phyloP scores from a whole-genome alignment of 1,284 basidiomycete genomes.

The Fomitiporia mediterranea region DNA sequence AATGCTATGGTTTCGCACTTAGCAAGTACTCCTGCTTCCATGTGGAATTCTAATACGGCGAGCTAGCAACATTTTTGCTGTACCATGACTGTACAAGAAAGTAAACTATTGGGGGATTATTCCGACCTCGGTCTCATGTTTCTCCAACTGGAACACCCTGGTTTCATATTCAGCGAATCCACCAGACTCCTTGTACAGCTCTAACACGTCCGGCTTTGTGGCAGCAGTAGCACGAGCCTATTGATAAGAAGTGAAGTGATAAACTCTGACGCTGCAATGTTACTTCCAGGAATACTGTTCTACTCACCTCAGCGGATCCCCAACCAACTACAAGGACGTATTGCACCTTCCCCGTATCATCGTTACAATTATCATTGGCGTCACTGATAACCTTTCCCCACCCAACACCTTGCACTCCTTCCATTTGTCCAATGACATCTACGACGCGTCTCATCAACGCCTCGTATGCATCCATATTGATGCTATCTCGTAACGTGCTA shows the following conservation, averaged over 20 bases:
- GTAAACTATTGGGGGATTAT: neutral
- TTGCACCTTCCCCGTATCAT: too few species aligned
- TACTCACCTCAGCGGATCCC: slow-evolving; percentile 4
- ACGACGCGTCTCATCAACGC: neutral
- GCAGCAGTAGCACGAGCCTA: too few species aligned
- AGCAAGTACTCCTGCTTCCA: too few species aligned
- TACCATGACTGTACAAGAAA: neutral
- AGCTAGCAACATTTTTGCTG: too few species aligned
- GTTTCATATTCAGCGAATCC: neutral
- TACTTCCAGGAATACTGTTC: too few species aligned
- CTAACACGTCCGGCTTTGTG: neutral
- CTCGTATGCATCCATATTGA: neutral
- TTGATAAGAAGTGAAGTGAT: too few species aligned
- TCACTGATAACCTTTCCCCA: neutral
- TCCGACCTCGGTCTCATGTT: neutral
- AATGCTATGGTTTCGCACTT: too few species aligned
- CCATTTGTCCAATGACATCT: neutral
- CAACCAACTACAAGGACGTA: slow-evolving; percentile 10
- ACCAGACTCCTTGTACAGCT: neutral
- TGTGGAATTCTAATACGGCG: too few species aligned
- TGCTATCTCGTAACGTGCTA: neutral
- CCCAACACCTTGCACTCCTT: neutral
- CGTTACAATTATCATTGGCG: neutral
- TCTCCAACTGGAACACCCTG: neutral
- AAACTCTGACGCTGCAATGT: too few species aligned